Base-by-base conservation (phyloP, 495 filamentous ascomycete genomes). In the Astrothelium macrocarpum region DNA sequence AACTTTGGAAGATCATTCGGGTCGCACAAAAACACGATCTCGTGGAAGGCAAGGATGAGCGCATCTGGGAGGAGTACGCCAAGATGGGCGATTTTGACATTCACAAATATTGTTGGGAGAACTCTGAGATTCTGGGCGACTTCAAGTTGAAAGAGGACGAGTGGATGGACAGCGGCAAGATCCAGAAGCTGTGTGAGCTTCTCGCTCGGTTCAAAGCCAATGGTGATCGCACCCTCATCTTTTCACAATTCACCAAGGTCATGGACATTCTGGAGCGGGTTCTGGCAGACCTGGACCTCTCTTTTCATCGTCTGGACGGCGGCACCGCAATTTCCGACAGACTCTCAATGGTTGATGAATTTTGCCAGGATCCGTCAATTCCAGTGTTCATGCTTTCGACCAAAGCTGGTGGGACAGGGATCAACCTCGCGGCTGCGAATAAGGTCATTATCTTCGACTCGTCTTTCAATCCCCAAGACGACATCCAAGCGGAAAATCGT, bases 391-490 rank as follows among this genome's bases (percentile, higher is more conserved):
- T 98, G 36, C 81, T 98, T 0, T 93, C 89, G 0, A 98, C 94
- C 7, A 93, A 90, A 64, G 91, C 94, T 10, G 94, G 94, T 23
- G 94, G 94, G 39, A 90, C 92, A 2, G 94, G 94, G 18, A 95
- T 98, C 76, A 98, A 98, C 75, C 74, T 98, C 34, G 90, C 90
- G 14, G 89, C 86, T 46, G 95, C 94, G 2, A 97, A 97, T 77
- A 97, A 96, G 78, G 92, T 98, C 65, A 84, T 98, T 73, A 93
- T 98, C 70, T 97, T 97, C 71, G 94, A 98, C 74, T 89, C 88
- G 60, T 87, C 83, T 32, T 97, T 97, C 75, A 98, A 98, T 68
- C 94, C 94, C 0, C 94, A 98, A 73, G 91, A 97, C 63, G 94
- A 98, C 71, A 82, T 94, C 0, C 94, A 98, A 73, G 94, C 94